phyloP scores from a whole-genome alignment of 306 rosid genomes.

The Purshia tridentata region DNA sequence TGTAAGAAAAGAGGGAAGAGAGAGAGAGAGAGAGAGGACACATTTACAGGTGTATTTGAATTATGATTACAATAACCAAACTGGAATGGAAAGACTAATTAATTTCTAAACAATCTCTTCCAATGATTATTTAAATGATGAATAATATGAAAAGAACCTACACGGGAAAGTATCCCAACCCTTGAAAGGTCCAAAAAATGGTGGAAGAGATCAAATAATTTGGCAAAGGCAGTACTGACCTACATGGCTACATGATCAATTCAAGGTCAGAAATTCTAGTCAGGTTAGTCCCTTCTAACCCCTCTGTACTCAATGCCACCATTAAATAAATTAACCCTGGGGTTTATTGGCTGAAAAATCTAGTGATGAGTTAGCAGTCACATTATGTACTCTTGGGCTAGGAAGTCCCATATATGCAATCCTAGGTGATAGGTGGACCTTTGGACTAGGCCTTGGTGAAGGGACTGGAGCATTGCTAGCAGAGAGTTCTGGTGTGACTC shows the following conservation, averaged over 20 bases:
- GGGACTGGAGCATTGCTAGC: conserved; percentile 49
- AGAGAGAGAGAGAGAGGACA: not conserved
- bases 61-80: not conserved
- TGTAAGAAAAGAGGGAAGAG: not conserved
- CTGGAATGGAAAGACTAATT: not conserved
- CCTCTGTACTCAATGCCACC: not conserved
- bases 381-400: conserved; percentile 42
- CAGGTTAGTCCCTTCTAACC: conserved; percentile 19
- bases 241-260: not conserved
- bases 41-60: not conserved
- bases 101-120: not conserved
- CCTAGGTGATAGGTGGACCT: conserved; percentile 63
- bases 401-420: conserved; percentile 55
- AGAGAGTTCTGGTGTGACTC: conserved; percentile 30
- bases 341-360: not conserved
- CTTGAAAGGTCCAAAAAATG: not conserved
- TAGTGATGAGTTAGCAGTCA: not conserved
- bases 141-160: not conserved
- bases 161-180: not conserved
- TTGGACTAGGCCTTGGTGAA: conserved; percentile 73
- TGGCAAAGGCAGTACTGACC: not conserved
- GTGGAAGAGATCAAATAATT: not conserved
- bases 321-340: not conserved
- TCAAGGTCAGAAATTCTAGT: not conserved
- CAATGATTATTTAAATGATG: not conserved